Conservation (phyloP, 2,329 filamentous ascomycete species). For the Ceratocystiopsis brevicomis region DNA sequence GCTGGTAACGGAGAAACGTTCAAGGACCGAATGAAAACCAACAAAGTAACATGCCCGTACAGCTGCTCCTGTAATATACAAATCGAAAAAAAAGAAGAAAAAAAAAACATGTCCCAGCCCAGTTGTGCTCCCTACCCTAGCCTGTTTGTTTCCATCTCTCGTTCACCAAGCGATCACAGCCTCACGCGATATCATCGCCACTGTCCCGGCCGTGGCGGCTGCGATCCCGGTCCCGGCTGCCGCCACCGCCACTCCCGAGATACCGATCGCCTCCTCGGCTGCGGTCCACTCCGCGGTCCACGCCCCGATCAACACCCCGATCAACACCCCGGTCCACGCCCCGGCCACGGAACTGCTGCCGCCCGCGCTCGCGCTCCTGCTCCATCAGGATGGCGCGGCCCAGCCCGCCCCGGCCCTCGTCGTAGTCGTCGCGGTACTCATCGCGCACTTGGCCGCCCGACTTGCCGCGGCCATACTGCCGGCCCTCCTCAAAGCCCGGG, state of each 20-base stretch:
- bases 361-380: slow-evolving; percentile 26
- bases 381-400: slow-evolving; percentile 55
- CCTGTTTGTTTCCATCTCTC: too few species aligned
- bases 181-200: too few species aligned
- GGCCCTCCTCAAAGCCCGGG: slow-evolving; percentile 85
- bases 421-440: slow-evolving; percentile 93
- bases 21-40: too few species aligned
- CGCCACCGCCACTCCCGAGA: slow-evolving; percentile 1
- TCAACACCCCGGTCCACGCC: slow-evolving; percentile 6
- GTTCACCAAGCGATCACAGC: too few species aligned
- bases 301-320: slow-evolving; percentile 1
- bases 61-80: too few species aligned
- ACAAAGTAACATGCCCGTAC: too few species aligned
- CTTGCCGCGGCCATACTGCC: slow-evolving; percentile 90
- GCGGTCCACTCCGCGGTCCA: neutral
- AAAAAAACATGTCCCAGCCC: too few species aligned
- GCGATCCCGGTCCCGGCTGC: neutral
- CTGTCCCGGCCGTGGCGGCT: too few species aligned
- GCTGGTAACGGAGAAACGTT: too few species aligned
- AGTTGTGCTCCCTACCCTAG: too few species aligned
- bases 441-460: slow-evolving; percentile 93
- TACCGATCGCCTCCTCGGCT: neutral
- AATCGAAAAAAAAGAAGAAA: too few species aligned
- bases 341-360: slow-evolving; percentile 27
- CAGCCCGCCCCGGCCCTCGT: slow-evolving; percentile 80